Base-by-base conservation (phyloP, 1,284 basidiomycete species). In the Ganoderma sp. region DNA sequence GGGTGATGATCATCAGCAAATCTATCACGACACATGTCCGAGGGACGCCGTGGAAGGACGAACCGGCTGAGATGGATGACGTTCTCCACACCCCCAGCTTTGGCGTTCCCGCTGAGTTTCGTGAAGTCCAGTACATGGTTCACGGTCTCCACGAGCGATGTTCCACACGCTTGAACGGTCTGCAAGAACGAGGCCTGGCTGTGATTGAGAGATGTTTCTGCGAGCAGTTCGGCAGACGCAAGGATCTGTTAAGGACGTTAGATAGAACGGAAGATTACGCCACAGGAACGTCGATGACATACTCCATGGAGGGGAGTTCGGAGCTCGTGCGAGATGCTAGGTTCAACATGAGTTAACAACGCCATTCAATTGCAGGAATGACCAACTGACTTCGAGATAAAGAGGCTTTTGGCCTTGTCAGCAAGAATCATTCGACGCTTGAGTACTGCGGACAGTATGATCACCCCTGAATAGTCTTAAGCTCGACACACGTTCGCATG, bases 121-220 rank as follows among this genome's bases (percentile, higher is more conserved):
- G 96, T 98, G 77, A 97, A 98, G 79, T 98, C 97, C 45, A 99
- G 84, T 7, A 99, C 97, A 75, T 99, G 97, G 77, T 98, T 98
- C 67, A 99, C 96, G 2, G 93, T 94, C 80, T 94, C 93, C 17
- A 93, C 91, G 3, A 94, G 84, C 0, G 92, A 94, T 22, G 90
- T 93, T 19, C 92, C 92, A 74, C 93, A 95, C n/a, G 92, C 93
- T 77, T 94, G 90, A 1, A 95, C 91, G 0, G 95, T 96, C 75
- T 95, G 91, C 65, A 98, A 82, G 81, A 97, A 98, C 0, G 96
- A 95, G 3, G 84, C 80, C 78, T 99, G 97, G 28, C 90, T 90
- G 56, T 91, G 87, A 75, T 91, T 93, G 54, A 99, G 83, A 34
- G 86, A 80, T 19, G 94, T 97, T 69, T 98, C 96, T 42, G 87